Evolutionary conservation across 2,329 filamentous ascomycete species (phyloP), one percentile per base, ranked within the genome.

Genomic region (Fusarium sp.): DNA sequence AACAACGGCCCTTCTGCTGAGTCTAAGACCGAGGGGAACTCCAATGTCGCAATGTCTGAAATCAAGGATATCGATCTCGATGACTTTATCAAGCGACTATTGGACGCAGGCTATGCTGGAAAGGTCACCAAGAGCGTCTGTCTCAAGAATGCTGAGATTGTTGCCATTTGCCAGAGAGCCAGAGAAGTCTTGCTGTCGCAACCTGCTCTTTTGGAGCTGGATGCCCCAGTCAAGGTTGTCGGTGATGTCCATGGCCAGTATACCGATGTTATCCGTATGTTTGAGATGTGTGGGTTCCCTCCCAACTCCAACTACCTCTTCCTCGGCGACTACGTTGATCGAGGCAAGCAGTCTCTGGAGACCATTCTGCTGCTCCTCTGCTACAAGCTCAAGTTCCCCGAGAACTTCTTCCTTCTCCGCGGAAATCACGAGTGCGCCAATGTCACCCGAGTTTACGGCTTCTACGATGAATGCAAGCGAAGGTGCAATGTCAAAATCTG

Each of bases 261-360:
- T 85, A 98, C 98, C 82, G 96, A 99, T 81, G 88, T 99, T 70
- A 88, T 99, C 74, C 93, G 96, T 77, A 88, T 99, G 68, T 99
- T 99, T 82, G 96, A 99, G 83, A 98, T 98, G 80, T 95, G 96
- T 74, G 96, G 96, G 67, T 98, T 99, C 84, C 96, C 96, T 57
- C 96, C 96, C n/a, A 94, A 98, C 84, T 94, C 96, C 77, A 99
- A 99, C 87, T 99, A 98, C 84, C 93, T 99, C 75, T 99, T 99
- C 88, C 92, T 99, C 47, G 96, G 96, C 74, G 96, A 99, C 80
- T 99, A 99, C 78, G 96, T 99, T 76, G 96, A 99, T 81, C 91
- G 96, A 85, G 96, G 96, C 85, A 98, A 99, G 88, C 96, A 99
- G 84, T 98, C 95, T 37, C 90, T 99, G 52, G 96, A 99, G 86